phyloP scores from a whole-genome alignment of 768 basidiomycete genomes.

The Leccinum ochraceum region DNA sequence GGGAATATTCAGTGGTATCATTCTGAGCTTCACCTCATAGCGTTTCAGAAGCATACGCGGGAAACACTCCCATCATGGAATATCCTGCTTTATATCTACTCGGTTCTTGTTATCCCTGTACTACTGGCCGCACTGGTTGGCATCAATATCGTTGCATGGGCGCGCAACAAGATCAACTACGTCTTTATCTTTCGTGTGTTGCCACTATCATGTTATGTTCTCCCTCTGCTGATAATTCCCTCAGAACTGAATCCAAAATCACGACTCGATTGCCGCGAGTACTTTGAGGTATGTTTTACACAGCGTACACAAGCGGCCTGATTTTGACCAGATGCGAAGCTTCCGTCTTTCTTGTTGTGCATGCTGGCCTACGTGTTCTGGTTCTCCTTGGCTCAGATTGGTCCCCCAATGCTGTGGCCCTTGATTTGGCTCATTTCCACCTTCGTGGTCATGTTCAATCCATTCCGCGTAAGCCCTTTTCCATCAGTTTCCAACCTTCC shows the following conservation, averaged over 20 bases:
- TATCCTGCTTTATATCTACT: conserved; percentile 80
- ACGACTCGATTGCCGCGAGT: conserved; percentile 76
- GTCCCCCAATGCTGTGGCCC: conserved; percentile 76
- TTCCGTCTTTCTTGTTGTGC: conserved; percentile 73
- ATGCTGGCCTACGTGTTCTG: conserved; percentile 80
- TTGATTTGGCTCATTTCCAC: conserved; percentile 76
- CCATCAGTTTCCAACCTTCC: background rate
- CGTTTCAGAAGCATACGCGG: conserved; percentile 53
- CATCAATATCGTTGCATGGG: conserved; percentile 79
- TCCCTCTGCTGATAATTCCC: conserved; percentile 7
- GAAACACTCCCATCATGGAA: conserved; percentile 65
- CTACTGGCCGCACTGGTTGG: conserved; percentile 78
- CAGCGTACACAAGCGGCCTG: background rate
- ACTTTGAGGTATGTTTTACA: conserved; percentile 55
- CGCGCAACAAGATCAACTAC: conserved; percentile 79
- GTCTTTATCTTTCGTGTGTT: conserved; percentile 84
- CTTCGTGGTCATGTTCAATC: conserved; percentile 65
- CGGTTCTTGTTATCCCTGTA: conserved; percentile 68
- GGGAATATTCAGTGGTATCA: background rate
- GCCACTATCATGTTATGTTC: background rate
- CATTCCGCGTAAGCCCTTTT: conserved; percentile 56
- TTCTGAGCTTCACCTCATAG: conserved; percentile 36
- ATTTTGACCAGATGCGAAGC: conserved; percentile 42
- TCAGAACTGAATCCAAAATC: conserved; percentile 71
- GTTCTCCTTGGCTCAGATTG: conserved; percentile 75